Base-by-base conservation (phyloP, 83 land plant species). In the Picea abies region DNA sequence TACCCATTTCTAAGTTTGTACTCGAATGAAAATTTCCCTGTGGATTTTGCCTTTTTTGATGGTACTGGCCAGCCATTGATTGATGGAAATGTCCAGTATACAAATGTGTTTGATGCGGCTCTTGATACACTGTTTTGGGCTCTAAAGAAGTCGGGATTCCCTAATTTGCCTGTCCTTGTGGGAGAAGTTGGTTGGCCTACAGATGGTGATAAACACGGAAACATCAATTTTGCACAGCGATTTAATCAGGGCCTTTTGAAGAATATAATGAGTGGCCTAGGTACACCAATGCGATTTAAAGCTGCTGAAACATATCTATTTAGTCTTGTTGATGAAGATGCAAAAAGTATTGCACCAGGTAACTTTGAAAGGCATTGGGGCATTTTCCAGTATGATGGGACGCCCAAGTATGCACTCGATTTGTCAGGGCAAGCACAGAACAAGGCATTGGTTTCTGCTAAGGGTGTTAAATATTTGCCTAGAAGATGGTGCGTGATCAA, bases 181-280 rank as follows among this genome's bases (percentile, higher is more conserved):
- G 99, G 99, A 0, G 99, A 95, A 84, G 90, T 95, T 60, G 99
- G 98, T 3, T 97, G 99, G 99, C 99, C 99, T 6, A 92, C 98
- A 1, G 99, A 97, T 81, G 99, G 98, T 12, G 89, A 87, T 77
- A 64, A 76, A 16, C 78, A 87, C 75, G 99, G 95, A 22, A 92
- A 87, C 70, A 19, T 79, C 2, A 64, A 67, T 3, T 77, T 88
- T 82, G 96, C 99, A 6, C 89, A 86, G 23, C 81, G 83, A 78
- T 97, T 91, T 84, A 97, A 93, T 79, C 93, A 95, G 86, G 92
- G 94, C 32, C 87, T 96, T 5, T 12, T 93, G 14, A 69, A 88
- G 78, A 93, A 93, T 17, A 80, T 93, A 44, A 23, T 79, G 32
- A 80, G 71, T 71, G 85, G 93, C 0, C 78, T 60, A 62, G 98